Evolutionary conservation across 2,329 filamentous ascomycete species (phyloP).

Genomic region (Diplodia intermedia): DNA sequence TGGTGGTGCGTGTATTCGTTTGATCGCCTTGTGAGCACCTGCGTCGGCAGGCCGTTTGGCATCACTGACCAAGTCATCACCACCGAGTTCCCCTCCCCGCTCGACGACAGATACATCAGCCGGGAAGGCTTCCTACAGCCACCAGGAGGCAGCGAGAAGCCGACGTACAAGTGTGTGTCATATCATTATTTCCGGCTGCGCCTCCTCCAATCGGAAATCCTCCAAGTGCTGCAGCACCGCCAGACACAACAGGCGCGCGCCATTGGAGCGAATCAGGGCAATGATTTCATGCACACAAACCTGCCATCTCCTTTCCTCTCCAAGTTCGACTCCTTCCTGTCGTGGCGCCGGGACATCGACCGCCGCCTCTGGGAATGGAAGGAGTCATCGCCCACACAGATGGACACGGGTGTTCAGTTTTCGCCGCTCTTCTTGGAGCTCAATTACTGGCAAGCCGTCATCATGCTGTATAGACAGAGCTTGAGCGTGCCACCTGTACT

Average conservation of each 20-base stretch:
- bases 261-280: constrained; percentile 67
- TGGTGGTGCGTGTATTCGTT: constrained; percentile 99
- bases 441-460: constrained; percentile 97
- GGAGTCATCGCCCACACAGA: constrained; percentile 75
- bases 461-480: constrained; percentile 93
- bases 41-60: constrained; percentile 90
- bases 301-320: constrained; percentile 85
- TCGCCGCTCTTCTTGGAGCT: constrained; percentile 88
- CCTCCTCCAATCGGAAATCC: constrained; percentile 89
- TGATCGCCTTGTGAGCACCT: constrained; percentile 92
- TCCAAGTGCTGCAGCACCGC: constrained; percentile 91
- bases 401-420: constrained; percentile 86
- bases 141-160: constrained; percentile 62
- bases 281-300: constrained; percentile 77
- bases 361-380: constrained; percentile 86
- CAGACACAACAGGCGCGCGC: constrained; percentile 81
- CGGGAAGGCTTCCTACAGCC: constrained; percentile 73
- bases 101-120: constrained; percentile 90
- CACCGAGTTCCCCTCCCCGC: constrained; percentile 86
- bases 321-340: constrained; percentile 82
- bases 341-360: constrained; percentile 89
- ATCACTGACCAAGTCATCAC: constrained; percentile 97
- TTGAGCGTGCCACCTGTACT: constrained; percentile 84
- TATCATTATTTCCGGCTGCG: constrained; percentile 92
- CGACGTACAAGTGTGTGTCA: constrained; percentile 89